phyloP scores from a whole-genome alignment of 257 asterid species.

The Lantana camara region DNA sequence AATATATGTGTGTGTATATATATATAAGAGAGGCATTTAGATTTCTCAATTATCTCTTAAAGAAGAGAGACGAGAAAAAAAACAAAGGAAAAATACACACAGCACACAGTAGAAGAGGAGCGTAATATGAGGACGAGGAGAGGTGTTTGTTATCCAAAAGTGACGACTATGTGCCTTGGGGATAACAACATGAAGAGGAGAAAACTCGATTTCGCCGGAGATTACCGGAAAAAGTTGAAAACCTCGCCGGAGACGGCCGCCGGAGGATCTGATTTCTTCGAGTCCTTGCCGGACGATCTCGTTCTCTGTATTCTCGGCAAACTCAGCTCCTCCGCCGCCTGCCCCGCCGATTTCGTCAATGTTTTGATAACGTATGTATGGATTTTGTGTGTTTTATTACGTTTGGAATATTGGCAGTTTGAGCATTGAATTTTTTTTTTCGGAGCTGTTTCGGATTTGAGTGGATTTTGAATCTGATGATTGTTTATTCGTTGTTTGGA shows the following conservation, averaged over 20 bases:
- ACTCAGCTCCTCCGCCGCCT: constrained; percentile 66
- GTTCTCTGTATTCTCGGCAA: constrained; percentile 65
- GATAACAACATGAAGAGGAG: constrained; percentile 33
- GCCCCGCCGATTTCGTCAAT: constrained; percentile 71
- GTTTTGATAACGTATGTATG: constrained; percentile 66
- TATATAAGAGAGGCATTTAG: constrained; percentile 2
- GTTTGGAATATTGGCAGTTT: not conserved
- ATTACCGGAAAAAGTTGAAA: constrained; percentile 39
- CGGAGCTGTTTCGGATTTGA: not conserved
- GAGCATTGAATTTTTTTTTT: not conserved
- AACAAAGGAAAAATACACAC: constrained; percentile 29
- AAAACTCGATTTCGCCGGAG: constrained; percentile 26
- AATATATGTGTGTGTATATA: constrained; percentile 9
- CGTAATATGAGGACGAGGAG: constrained; percentile 58
- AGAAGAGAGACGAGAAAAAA: constrained; percentile 5
- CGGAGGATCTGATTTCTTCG: constrained; percentile 54
- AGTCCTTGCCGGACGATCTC: constrained; percentile 79
- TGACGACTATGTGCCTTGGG: constrained; percentile 31
- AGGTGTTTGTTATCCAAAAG: constrained; percentile 56
- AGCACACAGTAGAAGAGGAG: not conserved
- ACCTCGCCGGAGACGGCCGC: constrained; percentile 30
- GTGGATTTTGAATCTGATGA: not conserved
- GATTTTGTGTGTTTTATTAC: not conserved
- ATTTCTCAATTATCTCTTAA: constrained; percentile 32
- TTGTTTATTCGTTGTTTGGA: not conserved